Evolutionary conservation across 495 filamentous ascomycete genomes (phyloP).

Genomic region (Tuber aestivum): DNA sequence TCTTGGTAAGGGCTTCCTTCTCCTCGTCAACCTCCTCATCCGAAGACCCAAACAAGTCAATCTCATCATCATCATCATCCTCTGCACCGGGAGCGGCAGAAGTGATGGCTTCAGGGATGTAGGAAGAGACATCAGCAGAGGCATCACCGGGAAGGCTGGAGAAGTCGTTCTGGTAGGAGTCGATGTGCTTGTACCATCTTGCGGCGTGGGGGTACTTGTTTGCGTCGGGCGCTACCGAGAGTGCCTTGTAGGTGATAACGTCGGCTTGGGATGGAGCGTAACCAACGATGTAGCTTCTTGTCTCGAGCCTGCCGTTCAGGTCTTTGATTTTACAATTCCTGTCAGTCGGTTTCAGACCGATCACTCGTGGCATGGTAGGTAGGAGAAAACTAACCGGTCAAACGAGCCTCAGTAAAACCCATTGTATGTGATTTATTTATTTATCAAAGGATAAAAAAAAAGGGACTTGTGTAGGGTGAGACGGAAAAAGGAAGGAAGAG

Average conservation of each 20-base stretch:
- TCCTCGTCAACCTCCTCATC: constrained; percentile 91
- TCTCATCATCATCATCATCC: constrained; percentile 74
- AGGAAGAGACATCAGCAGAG: constrained; percentile 76
- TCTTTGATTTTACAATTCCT: constrained; percentile 51
- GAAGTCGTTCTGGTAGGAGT: constrained; percentile 85
- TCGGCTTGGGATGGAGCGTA: constrained; percentile 91
- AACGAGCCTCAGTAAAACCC: constrained; percentile 92
- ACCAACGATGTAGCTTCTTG: constrained; percentile 91
- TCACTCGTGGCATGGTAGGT: not conserved
- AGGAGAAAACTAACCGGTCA: constrained; percentile 60
- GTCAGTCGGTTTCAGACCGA: not conserved
- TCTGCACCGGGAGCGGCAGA: constrained; percentile 58
- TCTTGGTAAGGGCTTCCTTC: constrained; percentile 73
- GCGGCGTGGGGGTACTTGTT: constrained; percentile 88
- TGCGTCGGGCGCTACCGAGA: constrained; percentile 66
- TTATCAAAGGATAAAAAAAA: constrained; percentile 11
- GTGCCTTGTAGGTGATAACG: constrained; percentile 84
- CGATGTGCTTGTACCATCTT: constrained; percentile 98
- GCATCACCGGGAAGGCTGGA: constrained; percentile 83
- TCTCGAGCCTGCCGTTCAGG: constrained; percentile 84
- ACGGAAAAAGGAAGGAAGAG: not conserved
- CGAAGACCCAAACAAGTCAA: constrained; percentile 81
- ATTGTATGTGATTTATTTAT: constrained; percentile 51
- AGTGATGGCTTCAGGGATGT: constrained; percentile 77
- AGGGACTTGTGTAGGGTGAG: constrained; percentile 5